Base-by-base conservation (phyloP, 2,329 filamentous ascomycete genomes). In the Capronia americana region DNA sequence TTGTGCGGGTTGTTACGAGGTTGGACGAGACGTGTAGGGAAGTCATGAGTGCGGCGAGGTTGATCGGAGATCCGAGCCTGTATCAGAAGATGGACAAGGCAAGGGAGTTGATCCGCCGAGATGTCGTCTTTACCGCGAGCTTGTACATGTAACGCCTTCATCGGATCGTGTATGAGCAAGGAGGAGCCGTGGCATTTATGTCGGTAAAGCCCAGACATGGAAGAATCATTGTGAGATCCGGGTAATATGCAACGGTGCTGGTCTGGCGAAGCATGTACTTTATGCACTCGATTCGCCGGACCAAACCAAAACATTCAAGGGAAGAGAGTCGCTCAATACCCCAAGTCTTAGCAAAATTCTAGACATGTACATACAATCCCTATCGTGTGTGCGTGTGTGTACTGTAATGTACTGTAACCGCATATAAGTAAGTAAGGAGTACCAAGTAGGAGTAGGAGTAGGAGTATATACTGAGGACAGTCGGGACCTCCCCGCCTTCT, bases 81-180 rank as follows among this genome's bases (percentile, higher is more conserved):
- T 97, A 96, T 78, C 88, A 90, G 72, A 99, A 99, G 86, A 99
- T 99, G 94, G 90, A 96, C 81, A 89, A 89, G 69, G 96, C 94
- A 72, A 94, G 98, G 85, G 95, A 99, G 83, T 86, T 97, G 86
- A 99, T 99, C 77, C 96, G 97, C 85, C 84, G 95, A 75, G 95
- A 97, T 77, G 95, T 97, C 61, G 96, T 92, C 24, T 93, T 93
- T 20, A 92, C 93, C 46, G 92, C 93, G 14, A 92, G 90, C 77
- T 79, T 96, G 75, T 96, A 96, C 76, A 93, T 96, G 90, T 96
- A 62, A 44, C 17, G 17, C 20, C 6, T n/a, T 12, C 32, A 34
- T 11, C 64, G 48, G 28, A 14, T 34, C 1, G 32, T 34, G 26
- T 24, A 14, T 24, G 48, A 53, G 48, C 11, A 26, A 5, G 48